phyloP scores from a whole-genome alignment of 805 yeast genomes.

The Kluyveromyces nonfermentans region DNA sequence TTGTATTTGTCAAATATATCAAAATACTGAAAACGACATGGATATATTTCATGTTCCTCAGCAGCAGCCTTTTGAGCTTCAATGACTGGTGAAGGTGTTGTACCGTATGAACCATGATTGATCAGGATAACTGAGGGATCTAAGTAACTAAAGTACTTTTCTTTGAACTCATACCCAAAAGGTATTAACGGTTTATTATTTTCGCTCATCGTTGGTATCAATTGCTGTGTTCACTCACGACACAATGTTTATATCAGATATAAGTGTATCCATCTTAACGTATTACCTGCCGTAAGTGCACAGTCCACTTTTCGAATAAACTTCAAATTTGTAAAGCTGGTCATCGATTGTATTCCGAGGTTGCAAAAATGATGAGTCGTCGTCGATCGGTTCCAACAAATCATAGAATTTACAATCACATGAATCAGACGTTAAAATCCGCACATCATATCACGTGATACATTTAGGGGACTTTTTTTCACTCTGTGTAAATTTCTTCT shows the following conservation, averaged over 20 bases:
- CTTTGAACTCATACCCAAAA: conserved; percentile 43
- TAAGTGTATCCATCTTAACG: too few relatives aligned
- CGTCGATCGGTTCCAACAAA: too few relatives aligned
- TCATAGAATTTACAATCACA: too few relatives aligned
- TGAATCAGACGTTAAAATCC: too few relatives aligned
- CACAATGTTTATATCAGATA: too few relatives aligned
- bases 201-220: not conserved
- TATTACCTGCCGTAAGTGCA: not conserved
- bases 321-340: not conserved
- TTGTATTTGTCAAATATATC: conserved; percentile 25
- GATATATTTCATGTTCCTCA: conserved; percentile 29
- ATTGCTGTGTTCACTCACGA: not conserved
- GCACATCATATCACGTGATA: too few relatives aligned
- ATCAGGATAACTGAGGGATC: conserved; percentile 36
- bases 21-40: conserved; percentile 37
- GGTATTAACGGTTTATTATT: conserved; percentile 8
- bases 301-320: not conserved
- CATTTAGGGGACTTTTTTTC: too few relatives aligned
- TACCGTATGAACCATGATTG: conserved; percentile 61
- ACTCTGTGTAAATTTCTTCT: too few relatives aligned
- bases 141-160: conserved; percentile 38
- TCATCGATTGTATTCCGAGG: not conserved
- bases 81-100: conserved; percentile 40
- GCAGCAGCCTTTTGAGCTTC: conserved; percentile 29
- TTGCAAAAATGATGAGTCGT: too few relatives aligned